A percentile compares a stretch with the other conserved stretches of the same genome.
Conservation (phyloP, 129 eudicot genomes). For the Heracleum sosnowskyi region DNA sequence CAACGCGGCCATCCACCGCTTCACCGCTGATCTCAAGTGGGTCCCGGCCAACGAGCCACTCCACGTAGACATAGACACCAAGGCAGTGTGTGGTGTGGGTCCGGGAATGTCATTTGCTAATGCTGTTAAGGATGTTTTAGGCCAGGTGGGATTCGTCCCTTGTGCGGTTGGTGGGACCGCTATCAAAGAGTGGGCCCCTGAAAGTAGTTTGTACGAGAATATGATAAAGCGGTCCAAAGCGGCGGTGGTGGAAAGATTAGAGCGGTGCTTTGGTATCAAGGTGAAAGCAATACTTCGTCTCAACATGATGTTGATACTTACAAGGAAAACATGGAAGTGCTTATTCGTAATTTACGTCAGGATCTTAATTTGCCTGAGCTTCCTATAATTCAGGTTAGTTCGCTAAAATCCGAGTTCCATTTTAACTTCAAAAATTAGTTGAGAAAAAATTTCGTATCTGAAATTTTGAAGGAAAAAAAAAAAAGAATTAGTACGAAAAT, state of each 20-base stretch:
- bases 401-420: too few relatives aligned
- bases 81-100: conserved; percentile 67
- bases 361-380: conserved; percentile 66
- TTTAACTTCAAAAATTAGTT: too few relatives aligned
- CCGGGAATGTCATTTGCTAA: conserved; percentile 92
- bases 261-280: conserved; percentile 91
- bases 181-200: conserved; percentile 67
- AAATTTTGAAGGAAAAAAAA: too few relatives aligned
- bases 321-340: conserved; percentile 50
- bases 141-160: conserved; percentile 54
- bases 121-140: conserved; percentile 51
- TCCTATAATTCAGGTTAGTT: conserved; percentile 72
- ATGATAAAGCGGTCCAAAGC: conserved; percentile 60
- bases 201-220: conserved; percentile 35
- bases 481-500: too few relatives aligned
- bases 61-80: conserved; percentile 71
- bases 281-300: conserved; percentile 54
- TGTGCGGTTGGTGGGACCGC: conserved; percentile 85
- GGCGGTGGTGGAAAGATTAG: conserved; percentile 55
- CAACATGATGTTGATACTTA: conserved; percentile 39
- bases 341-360: conserved; percentile 45
- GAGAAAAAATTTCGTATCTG: too few relatives aligned
- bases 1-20: conserved; percentile 64
- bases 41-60: conserved; percentile 76
- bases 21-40: conserved; percentile 64